These are phyloP conservation scores for Inga leiocalycina DNA, from an alignment of 306 rosid genomes.

Conservation along the genomic window DNA sequence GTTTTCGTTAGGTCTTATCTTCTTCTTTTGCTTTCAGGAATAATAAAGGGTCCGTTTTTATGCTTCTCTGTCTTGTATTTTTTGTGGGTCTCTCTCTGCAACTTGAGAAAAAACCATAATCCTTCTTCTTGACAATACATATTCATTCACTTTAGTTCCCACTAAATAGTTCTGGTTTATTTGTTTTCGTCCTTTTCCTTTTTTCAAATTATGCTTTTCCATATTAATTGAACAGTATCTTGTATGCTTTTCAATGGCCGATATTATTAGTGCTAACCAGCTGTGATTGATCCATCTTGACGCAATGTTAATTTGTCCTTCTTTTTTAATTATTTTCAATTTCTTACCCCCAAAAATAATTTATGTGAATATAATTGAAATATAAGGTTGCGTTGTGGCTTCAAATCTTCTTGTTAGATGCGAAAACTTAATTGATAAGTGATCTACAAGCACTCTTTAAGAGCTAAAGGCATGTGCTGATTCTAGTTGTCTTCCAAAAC, in stretches of 20 bases:
- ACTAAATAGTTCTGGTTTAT: neutral
- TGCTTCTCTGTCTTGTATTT: neutral
- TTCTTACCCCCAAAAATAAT: neutral
- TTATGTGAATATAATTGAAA: neutral
- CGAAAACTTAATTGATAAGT: neutral
- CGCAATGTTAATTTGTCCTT: neutral
- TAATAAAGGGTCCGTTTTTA: neutral
- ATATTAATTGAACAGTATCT: neutral
- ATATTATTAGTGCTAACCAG: neutral
- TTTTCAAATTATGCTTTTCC: neutral
- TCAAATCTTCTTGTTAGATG: too few species aligned
- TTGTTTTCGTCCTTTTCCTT: neutral
- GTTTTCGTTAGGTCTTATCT: slow-evolving; percentile 1
- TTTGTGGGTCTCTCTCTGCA: neutral
- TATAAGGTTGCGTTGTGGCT: too few species aligned
- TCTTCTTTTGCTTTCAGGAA: neutral
- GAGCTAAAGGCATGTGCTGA: neutral
- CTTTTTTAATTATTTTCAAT: neutral
- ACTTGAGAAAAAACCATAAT: neutral
- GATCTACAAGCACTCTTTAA: neutral
- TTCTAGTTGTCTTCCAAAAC: too few species aligned
- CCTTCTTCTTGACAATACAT: neutral
- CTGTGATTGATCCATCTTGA: neutral
- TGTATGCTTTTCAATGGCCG: neutral
- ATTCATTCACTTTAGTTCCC: neutral